These are phyloP conservation scores for Candida tropicalis DNA, from an alignment of 1,139 yeast genomes.

Conservation along the genomic window DNA sequence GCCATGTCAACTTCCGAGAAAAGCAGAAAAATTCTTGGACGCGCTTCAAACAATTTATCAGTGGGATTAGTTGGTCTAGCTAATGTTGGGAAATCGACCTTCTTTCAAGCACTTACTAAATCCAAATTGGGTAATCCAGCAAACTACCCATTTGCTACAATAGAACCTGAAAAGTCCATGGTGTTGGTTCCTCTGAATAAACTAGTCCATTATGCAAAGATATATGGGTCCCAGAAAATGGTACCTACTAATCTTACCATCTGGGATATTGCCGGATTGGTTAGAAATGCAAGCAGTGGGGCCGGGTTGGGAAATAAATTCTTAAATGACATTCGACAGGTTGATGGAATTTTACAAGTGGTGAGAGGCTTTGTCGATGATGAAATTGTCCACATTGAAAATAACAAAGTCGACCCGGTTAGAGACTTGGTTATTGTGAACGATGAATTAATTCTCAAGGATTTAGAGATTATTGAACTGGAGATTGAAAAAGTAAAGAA, in stretches of 20 bases:
- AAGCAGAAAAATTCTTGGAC: constrained; percentile 35
- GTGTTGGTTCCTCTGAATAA: constrained; percentile 57
- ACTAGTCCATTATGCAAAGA: constrained; percentile 42
- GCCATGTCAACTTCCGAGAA: background rate
- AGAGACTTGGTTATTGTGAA: constrained; percentile 69
- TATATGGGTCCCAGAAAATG: constrained; percentile 54
- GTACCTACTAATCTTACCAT: constrained; percentile 61
- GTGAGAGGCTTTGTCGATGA: constrained; percentile 68
- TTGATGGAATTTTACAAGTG: constrained; percentile 74
- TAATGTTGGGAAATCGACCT: constrained; percentile 73
- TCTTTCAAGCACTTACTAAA: constrained; percentile 71
- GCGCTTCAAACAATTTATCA: constrained; percentile 58
- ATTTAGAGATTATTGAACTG: constrained; percentile 64
- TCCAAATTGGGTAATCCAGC: constrained; percentile 74
- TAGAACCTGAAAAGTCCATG: constrained; percentile 70
- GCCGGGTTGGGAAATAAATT: constrained; percentile 79
- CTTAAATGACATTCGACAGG: constrained; percentile 68
- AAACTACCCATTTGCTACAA: constrained; percentile 80
- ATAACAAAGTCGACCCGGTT: constrained; percentile 61
- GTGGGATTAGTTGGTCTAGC: constrained; percentile 72
- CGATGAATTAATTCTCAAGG: constrained; percentile 74
- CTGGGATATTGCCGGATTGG: constrained; percentile 75
- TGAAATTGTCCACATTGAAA: constrained; percentile 74
- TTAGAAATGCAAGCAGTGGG: constrained; percentile 74
- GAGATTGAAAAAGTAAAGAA: constrained; percentile 51